A percentile compares a stretch with the other conserved stretches of the same genome.
Evolutionary conservation across 352 stramenopile species (phyloP).

Genomic region (Plasmopara muralis): DNA sequence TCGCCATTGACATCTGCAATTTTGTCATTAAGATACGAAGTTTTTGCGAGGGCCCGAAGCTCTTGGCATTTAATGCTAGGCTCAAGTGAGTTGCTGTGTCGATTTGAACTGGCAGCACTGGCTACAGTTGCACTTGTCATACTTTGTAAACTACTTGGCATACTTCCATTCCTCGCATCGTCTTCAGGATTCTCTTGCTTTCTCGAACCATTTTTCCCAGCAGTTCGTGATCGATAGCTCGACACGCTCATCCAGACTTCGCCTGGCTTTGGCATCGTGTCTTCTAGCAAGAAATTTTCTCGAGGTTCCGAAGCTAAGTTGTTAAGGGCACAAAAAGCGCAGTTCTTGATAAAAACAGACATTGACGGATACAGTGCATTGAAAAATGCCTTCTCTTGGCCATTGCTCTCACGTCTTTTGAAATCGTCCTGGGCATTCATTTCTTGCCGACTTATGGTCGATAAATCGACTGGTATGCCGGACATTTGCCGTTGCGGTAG

Average conservation of each 20-base stretch:
- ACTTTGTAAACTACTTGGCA: slow-evolving; percentile 15
- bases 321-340: slow-evolving; percentile 44
- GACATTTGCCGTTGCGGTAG: slow-evolving; percentile 6
- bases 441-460: slow-evolving; percentile 13
- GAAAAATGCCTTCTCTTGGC: slow-evolving; percentile 11
- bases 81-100: slow-evolving; percentile 28
- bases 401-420: neutral
- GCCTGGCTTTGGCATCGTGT: slow-evolving; percentile 67
- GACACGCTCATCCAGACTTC: slow-evolving; percentile 73
- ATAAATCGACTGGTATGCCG: neutral
- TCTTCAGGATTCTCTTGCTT: slow-evolving; percentile 15
- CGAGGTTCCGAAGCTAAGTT: slow-evolving; percentile 25
- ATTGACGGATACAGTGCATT: slow-evolving; percentile 8
- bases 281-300: slow-evolving; percentile 64
- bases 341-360: slow-evolving; percentile 51
- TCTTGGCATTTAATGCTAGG: slow-evolving; percentile 17
- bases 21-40: slow-evolving; percentile 37
- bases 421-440: slow-evolving; percentile 4
- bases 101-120: slow-evolving; percentile 23
- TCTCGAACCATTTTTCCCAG: slow-evolving; percentile 27
- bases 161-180: neutral
- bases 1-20: slow-evolving; percentile 39
- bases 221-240: slow-evolving; percentile 37
- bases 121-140: slow-evolving; percentile 17
- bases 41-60: slow-evolving; percentile 26